Conservation (phyloP, 306 rosid genomes). For the Prunus armeniaca region DNA sequence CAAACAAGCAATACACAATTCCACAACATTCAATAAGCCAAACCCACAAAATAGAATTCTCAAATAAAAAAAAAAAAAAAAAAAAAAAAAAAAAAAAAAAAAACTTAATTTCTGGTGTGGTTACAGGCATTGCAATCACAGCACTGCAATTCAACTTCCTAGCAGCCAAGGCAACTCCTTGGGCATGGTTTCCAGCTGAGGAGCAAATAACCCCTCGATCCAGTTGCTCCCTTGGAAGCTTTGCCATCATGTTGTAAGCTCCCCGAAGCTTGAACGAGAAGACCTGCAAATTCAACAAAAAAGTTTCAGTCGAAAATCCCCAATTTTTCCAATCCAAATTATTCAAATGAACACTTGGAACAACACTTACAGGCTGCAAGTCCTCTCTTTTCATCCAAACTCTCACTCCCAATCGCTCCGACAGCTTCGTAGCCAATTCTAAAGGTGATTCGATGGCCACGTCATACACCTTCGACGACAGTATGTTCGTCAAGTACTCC, state of each 20-base stretch:
- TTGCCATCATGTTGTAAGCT: constrained; percentile 98
- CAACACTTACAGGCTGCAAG: constrained; percentile 70
- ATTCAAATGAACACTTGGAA: neutral
- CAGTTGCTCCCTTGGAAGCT: constrained; percentile 60
- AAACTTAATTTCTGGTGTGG: constrained; percentile 95
- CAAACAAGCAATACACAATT: constrained; percentile 10
- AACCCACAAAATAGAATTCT: neutral
- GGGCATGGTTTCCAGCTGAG: constrained; percentile 98
- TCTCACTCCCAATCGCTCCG: constrained; percentile 60
- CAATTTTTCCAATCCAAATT: neutral
- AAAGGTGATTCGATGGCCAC: constrained; percentile 82
- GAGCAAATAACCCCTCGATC: constrained; percentile 89
- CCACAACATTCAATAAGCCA: neutral
- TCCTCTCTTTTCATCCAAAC: constrained; percentile 95
- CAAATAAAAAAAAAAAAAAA: neutral
- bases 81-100: neutral
- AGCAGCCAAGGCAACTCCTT: constrained; percentile 93
- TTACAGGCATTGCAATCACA: constrained; percentile 84
- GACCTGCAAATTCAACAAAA: constrained; percentile 42
- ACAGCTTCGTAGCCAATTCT: constrained; percentile 67
- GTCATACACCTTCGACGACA: constrained; percentile 83
- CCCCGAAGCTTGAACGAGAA: constrained; percentile 96
- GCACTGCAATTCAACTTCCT: constrained; percentile 72
- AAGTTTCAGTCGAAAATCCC: neutral
- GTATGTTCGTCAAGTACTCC: constrained; percentile 68